Conservation (phyloP, 345 rosid genomes). For the Raphanus sativus region DNA sequence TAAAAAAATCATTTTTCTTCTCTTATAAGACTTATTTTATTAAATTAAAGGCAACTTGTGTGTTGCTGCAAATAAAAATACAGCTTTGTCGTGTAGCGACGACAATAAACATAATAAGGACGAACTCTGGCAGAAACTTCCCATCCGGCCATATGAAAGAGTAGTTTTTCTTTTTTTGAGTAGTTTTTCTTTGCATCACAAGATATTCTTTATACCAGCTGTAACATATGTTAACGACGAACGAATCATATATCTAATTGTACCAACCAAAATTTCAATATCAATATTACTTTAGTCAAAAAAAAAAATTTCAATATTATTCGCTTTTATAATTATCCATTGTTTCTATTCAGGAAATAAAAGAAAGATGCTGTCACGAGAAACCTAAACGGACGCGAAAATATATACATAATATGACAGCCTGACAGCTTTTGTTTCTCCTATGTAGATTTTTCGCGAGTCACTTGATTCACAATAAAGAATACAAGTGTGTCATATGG, state of each 20-base stretch:
- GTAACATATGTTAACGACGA: not conserved
- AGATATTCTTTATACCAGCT: slow-evolving; percentile 6
- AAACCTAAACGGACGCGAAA: slow-evolving; percentile 4
- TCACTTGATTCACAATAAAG: not conserved
- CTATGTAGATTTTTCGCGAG: not conserved
- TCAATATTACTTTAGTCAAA: too few species aligned
- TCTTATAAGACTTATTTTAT: not conserved
- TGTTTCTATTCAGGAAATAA: not conserved
- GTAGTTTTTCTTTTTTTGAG: slow-evolving; percentile 3
- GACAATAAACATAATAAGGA: slow-evolving; percentile 36
- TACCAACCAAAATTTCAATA: not conserved
- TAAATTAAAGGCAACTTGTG: slow-evolving; percentile 22
- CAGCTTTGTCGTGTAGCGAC: slow-evolving; percentile 28
- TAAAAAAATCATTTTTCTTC: not conserved
- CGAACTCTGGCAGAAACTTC: slow-evolving; percentile 29
- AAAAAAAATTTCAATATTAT: not conserved
- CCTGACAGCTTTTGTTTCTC: slow-evolving; percentile 7
- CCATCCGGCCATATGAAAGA: slow-evolving; percentile 19
- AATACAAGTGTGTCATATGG: not conserved
- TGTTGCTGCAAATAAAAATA: slow-evolving; percentile 19
- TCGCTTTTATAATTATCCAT: not conserved
- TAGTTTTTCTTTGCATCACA: not conserved
- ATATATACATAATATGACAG: not conserved
- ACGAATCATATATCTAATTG: not conserved
- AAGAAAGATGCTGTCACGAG: slow-evolving; percentile 22